Conservation (phyloP, 2,329 filamentous ascomycete species). For the Fusarium armeniacum region DNA sequence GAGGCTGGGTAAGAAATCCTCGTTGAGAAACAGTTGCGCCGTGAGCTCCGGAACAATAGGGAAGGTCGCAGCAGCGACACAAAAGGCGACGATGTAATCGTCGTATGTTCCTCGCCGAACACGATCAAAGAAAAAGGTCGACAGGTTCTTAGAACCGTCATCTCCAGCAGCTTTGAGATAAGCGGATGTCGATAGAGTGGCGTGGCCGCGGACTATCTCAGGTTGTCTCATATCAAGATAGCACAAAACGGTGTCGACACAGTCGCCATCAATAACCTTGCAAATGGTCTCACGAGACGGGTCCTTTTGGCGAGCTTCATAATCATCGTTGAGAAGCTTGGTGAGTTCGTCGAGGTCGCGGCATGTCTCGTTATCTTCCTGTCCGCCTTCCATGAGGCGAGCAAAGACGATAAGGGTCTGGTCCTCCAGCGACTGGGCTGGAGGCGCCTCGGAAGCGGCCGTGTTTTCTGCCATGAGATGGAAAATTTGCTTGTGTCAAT, state of each 20-base stretch:
- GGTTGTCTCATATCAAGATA: constrained; percentile 88
- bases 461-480: constrained; percentile 52
- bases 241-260: constrained; percentile 86
- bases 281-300: constrained; percentile 65
- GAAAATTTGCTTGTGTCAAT: constrained; percentile 9
- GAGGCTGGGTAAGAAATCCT: constrained; percentile 85
- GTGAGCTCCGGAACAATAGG: constrained; percentile 84
- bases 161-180: constrained; percentile 84
- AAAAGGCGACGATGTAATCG: constrained; percentile 92
- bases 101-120: constrained; percentile 84
- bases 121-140: constrained; percentile 79
- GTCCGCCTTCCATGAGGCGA: constrained; percentile 89
- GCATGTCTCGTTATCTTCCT: constrained; percentile 81
- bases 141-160: constrained; percentile 77
- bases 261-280: constrained; percentile 77
- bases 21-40: constrained; percentile 84
- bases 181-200: constrained; percentile 84
- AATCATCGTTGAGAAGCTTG: constrained; percentile 70
- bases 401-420: constrained; percentile 84
- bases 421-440: constrained; percentile 65
- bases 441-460: constrained; percentile 52
- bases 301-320: constrained; percentile 60
- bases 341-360: constrained; percentile 70
- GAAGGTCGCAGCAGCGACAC: constrained; percentile 89
- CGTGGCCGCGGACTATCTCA: constrained; percentile 81